Percentiles rank a stretch among this genome's conserved stretches.
These are phyloP conservation scores for Apophysomyces sp. DNA, from an alignment of 371 early-diverging fungal genomes.

Conservation along the genomic window DNA sequence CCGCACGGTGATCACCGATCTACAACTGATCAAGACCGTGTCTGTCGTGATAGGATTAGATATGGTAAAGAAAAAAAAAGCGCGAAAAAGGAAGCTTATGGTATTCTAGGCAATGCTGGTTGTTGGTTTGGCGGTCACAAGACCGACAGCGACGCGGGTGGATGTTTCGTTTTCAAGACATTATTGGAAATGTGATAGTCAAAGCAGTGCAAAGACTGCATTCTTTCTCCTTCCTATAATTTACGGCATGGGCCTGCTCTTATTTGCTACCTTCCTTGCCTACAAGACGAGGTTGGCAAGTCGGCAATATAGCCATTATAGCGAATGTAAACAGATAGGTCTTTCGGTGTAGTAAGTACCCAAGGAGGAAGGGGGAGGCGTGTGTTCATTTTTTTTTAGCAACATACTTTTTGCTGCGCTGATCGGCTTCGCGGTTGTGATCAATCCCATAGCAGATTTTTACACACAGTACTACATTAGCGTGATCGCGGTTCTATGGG, in stretches of 20 bases:
- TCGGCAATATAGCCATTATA: constrained; percentile 51
- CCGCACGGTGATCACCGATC: constrained; percentile 56
- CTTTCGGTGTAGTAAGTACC: constrained; percentile 61
- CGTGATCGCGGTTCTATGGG: constrained; percentile 54
- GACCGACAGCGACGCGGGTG: constrained; percentile 35
- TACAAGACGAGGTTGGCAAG: constrained; percentile 58
- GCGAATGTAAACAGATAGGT: constrained; percentile 62
- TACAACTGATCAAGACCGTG: constrained; percentile 51
- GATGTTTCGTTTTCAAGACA: constrained; percentile 38
- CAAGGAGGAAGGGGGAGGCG: background rate
- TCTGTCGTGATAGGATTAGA: constrained; percentile 43
- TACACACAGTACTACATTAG: constrained; percentile 54
- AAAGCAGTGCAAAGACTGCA: constrained; percentile 18
- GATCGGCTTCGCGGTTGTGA: constrained; percentile 51
- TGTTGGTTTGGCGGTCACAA: constrained; percentile 36
- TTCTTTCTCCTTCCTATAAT: constrained; percentile 32
- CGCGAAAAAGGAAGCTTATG: background rate
- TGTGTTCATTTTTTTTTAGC: constrained; percentile 16
- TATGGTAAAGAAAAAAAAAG: constrained; percentile 34
- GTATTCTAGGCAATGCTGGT: constrained; percentile 39
- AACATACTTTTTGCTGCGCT: constrained; percentile 58
- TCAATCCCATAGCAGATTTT: constrained; percentile 51
- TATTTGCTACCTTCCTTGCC: constrained; percentile 58
- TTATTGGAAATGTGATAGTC: constrained; percentile 47
- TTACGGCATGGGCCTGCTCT: constrained; percentile 40